These are phyloP conservation scores for Lentinula novae-zelandiae DNA, from an alignment of 1,284 basidiomycete species.

Conservation along the genomic window DNA sequence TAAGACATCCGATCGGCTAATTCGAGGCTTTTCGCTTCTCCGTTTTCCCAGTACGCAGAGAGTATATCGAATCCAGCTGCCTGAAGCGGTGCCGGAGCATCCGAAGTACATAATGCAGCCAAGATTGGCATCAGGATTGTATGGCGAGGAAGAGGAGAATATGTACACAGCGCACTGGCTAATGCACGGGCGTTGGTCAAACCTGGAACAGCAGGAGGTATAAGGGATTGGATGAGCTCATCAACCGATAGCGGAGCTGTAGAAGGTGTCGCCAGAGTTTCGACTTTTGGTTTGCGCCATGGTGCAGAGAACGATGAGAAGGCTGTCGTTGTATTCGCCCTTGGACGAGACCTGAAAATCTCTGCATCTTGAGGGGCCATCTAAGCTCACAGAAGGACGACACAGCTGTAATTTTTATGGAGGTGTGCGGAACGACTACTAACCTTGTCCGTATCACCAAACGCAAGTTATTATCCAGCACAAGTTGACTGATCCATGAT, in stretches of 20 bases:
- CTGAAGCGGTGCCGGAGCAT: slow-evolving; percentile 53
- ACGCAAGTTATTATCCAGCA: background rate
- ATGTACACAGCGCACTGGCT: slow-evolving; percentile 36
- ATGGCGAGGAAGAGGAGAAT: slow-evolving; percentile 47
- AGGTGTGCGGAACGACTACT: background rate
- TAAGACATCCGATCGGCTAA: slow-evolving; percentile 59
- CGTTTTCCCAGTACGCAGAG: slow-evolving; percentile 60
- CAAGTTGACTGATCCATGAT: background rate
- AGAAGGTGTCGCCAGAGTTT: slow-evolving; percentile 23
- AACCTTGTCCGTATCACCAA: background rate
- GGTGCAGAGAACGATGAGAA: slow-evolving; percentile 27
- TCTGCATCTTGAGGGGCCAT: slow-evolving; percentile 35
- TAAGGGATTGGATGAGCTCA: slow-evolving; percentile 27
- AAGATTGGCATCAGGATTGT: slow-evolving; percentile 53
- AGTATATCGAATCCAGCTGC: slow-evolving; percentile 69
- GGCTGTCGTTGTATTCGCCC: slow-evolving; percentile 39
- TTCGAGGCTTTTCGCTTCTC: slow-evolving; percentile 29
- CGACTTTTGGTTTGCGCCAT: slow-evolving; percentile 43
- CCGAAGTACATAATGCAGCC: slow-evolving; percentile 47
- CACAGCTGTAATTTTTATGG: no score
- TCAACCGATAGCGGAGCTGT: slow-evolving; percentile 23
- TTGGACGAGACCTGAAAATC: slow-evolving; percentile 30
- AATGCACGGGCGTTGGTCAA: slow-evolving; percentile 45
- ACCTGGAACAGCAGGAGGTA: slow-evolving; percentile 57
- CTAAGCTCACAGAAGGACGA: slow-evolving; percentile 8